Conservation (phyloP, 768 basidiomycete species). For the Gelatoporia subvermispora region DNA sequence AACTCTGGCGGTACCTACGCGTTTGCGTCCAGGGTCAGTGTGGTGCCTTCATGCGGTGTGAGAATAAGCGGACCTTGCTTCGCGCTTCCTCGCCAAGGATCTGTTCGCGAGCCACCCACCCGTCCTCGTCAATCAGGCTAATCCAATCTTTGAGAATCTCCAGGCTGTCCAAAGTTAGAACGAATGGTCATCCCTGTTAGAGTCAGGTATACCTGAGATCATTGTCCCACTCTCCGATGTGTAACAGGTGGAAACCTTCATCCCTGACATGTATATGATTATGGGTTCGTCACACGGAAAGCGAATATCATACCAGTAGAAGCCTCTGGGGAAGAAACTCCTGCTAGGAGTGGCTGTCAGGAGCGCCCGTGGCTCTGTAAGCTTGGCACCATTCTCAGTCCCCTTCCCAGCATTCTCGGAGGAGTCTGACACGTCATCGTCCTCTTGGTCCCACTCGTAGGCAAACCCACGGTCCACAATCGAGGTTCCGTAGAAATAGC, state of each 20-base stretch:
- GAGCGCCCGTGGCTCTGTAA: conserved; percentile 72
- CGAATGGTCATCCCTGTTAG: neutral
- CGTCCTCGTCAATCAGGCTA: conserved; percentile 84
- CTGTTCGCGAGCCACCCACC: conserved; percentile 96
- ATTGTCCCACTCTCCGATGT: conserved; percentile 91
- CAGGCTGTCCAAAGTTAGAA: conserved; percentile 41
- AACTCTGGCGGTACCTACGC: conserved; percentile 83
- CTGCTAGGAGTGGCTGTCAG: conserved; percentile 93
- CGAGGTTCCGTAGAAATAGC: conserved; percentile 90
- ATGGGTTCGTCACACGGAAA: neutral
- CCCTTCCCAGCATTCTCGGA: conserved; percentile 23
- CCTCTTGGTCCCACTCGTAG: conserved; percentile 86
- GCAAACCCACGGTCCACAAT: conserved; percentile 82
- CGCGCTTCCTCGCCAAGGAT: conserved; percentile 95
- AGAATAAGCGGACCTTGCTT: conserved; percentile 58
- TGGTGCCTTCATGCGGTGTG: neutral
- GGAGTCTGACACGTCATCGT: conserved; percentile 34
- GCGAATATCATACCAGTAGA: conserved; percentile 74
- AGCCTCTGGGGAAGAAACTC: conserved; percentile 95
- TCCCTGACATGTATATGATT: conserved; percentile 51
- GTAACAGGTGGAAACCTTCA: conserved; percentile 91
- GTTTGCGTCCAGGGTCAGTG: neutral
- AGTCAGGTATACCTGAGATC: conserved; percentile 56
- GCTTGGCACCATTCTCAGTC: conserved; percentile 47
- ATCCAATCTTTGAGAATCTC: conserved; percentile 92